These are phyloP conservation scores for Nicotiana noctiflora DNA, from an alignment of 257 asterid species.

Conservation along the genomic window DNA sequence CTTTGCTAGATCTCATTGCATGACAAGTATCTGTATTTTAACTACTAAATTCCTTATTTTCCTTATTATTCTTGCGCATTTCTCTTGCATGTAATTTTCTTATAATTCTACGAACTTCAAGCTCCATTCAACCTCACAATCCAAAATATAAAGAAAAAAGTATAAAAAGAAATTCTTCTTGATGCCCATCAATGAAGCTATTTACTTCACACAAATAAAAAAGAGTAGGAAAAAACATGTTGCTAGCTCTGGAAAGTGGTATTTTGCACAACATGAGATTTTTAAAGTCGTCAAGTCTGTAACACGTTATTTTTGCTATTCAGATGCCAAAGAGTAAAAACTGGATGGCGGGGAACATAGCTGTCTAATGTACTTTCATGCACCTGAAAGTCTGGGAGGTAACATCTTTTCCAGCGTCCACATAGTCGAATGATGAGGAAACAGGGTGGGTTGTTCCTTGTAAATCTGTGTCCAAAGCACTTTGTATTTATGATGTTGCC, in stretches of 20 bases:
- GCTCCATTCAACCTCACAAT: background rate
- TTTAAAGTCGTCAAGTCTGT: background rate
- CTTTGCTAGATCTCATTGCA: background rate
- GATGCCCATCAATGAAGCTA: background rate
- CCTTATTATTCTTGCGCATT: background rate
- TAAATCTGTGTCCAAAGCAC: background rate
- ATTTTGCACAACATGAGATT: background rate
- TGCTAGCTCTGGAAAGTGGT: background rate
- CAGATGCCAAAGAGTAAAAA: conserved; percentile 1
- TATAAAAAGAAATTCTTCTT: no score
- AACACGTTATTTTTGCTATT: background rate
- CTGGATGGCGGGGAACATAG: background rate
- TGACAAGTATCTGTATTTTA: background rate
- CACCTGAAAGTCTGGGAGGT: background rate
- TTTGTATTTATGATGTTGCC: background rate
- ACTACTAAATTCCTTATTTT: background rate
- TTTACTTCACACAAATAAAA: background rate
- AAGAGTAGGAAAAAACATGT: background rate
- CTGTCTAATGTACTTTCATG: background rate
- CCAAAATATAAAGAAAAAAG: background rate
- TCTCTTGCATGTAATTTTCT: background rate
- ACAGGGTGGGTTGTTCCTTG: background rate
- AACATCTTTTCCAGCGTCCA: background rate
- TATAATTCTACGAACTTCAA: background rate
- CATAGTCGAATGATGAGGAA: background rate